These are phyloP conservation scores for Colletotrichum gloeosporioides DNA, from an alignment of 2,329 filamentous ascomycete genomes.

Conservation along the genomic window DNA sequence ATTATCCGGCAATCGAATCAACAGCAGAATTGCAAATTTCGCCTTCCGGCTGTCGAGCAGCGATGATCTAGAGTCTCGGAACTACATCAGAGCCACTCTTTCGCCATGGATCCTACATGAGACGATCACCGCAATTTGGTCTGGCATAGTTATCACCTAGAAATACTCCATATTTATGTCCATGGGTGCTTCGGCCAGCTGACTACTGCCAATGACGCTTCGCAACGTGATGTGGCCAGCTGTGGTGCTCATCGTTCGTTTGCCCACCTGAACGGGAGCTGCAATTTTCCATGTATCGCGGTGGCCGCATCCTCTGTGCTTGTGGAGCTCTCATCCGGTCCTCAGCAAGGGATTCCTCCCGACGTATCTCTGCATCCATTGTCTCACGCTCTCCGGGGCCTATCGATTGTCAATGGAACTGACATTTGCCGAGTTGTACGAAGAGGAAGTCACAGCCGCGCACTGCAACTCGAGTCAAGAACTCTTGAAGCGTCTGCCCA, in stretches of 20 bases:
- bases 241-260: background rate
- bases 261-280: background rate
- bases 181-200: fast-evolving
- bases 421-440: background rate
- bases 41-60: background rate
- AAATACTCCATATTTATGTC: background rate
- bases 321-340: background rate
- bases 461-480: background rate
- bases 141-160: fast-evolving
- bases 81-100: too few relatives aligned
- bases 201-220: background rate
- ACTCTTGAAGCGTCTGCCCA: background rate
- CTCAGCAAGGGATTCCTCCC: too few relatives aligned
- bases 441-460: too few relatives aligned
- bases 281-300: fast-evolving
- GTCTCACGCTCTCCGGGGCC: background rate
- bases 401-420: fast-evolving
- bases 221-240: background rate
- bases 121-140: background rate
- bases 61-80: background rate
- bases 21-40: background rate
- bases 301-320: fast-evolving
- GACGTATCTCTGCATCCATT: too few relatives aligned
- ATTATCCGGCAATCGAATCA: background rate
- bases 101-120: too few relatives aligned